Base-by-base conservation (phyloP, 345 rosid genomes). In the Brassica juncea region DNA sequence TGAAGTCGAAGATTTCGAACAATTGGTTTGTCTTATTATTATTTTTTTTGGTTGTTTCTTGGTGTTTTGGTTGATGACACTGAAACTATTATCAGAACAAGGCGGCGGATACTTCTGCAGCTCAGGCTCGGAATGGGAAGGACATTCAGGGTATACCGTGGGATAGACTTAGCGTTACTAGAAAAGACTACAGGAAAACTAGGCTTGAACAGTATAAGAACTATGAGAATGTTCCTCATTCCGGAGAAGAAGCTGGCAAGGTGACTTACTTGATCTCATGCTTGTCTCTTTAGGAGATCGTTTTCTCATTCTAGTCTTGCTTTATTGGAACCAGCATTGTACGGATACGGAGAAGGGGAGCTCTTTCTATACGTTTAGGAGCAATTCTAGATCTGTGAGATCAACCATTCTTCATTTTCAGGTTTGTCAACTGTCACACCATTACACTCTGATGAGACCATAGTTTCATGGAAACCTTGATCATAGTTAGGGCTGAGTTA, bases 101-200 rank as follows among this genome's bases (percentile, higher is more conserved):
- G 75, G 79, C 83, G 6, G 79, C 86, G 0, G 98, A 91, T 82
- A 94, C 97, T 57, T 81, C 91, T 66, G 90, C 99, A 66, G 98
- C 88, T 62, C 86, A 92, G 75, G 98, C 99, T 58, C 86, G 98
- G 76, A 83, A 84, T 49, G 98, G 98, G 14, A 91, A 84, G 80
- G 99, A 94, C 61, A 92, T 94, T 78, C 99, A 94, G 80, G 99
- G 99, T 72, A 93, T 94, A 55, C 99, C 99, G 0, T 93, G 99
- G 99, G 97, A 93, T 14, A 87, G 96, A 59, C 90, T 90, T 71
- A 93, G 88, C 72, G 87, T 93, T 80, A 88, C 96, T 7, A 86
- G 99, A 83, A 93, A 89, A 72, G 89, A 89, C 42, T 93, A 94
- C 71, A 85, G 99, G 67, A 87, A 88, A 84, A 94, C 97, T 71